Evolutionary conservation across 768 basidiomycete genomes (phyloP), one percentile per base, ranked within the genome.

Genomic region (Plicaturopsis crispa): DNA sequence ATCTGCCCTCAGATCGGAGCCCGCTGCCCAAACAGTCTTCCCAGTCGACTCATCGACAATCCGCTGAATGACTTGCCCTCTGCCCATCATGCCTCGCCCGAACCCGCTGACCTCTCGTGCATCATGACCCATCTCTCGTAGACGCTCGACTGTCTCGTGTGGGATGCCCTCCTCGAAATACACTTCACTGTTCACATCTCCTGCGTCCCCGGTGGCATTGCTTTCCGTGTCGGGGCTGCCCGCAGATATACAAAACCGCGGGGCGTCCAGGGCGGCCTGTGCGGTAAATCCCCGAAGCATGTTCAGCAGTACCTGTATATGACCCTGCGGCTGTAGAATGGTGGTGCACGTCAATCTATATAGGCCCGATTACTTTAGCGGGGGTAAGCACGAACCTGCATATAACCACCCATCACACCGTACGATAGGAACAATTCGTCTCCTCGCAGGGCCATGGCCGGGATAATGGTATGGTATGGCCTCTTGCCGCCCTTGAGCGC

Each of bases 291-390:
- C 93, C 33, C 91, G 75, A 19, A 97, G 71, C 36, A 96, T 73
- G 54, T 92, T 96, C 20, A 97, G 61, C 18, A 98, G 67, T 5
- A 97, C 92, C 60, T 99, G 96, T 3, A 98, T 74, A 49, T 98
- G 94, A 0, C 96, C 93, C 69, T 94, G 92, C 1, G 94, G 94
- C 76, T 96, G 36, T n/a, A n/a, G n/a, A n/a, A n/a, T n/a, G n/a
- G n/a, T n/a, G n/a, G n/a, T n/a, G n/a, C n/a, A n/a, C n/a, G n/a
- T n/a, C n/a, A n/a, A n/a, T n/a, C n/a, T n/a, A n/a, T n/a, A n/a
- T n/a, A n/a, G n/a, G n/a, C n/a, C n/a, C n/a, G n/a, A n/a, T n/a
- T n/a, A n/a, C n/a, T n/a, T n/a, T n/a, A n/a, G n/a, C n/a, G n/a
- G n/a, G n/a, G n/a, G n/a, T n/a, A n/a, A n/a, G n/a, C n/a, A n/a